phyloP scores from a whole-genome alignment of 441 rosid genomes.

The Manihot esculenta region DNA sequence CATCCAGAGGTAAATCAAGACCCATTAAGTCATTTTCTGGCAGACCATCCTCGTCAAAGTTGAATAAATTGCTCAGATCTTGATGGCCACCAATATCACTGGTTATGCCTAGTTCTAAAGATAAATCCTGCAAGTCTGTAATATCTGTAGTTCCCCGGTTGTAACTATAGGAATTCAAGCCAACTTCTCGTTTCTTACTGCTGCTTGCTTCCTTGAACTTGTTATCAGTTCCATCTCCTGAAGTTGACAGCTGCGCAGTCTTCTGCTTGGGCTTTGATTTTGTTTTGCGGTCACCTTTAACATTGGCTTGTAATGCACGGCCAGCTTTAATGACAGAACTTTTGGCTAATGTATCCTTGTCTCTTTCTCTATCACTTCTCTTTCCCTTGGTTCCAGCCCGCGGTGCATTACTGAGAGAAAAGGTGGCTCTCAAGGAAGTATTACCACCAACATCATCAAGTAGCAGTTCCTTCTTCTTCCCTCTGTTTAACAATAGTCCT shows the following conservation, averaged over 20 bases:
- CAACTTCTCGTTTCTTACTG: constrained; percentile 34
- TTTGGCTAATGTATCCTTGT: constrained; percentile 30
- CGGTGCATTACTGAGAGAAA: constrained; percentile 34
- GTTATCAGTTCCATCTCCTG: constrained; percentile 37
- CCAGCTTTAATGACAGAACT: constrained; percentile 35
- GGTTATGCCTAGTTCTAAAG: constrained; percentile 38
- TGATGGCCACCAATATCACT: constrained; percentile 32
- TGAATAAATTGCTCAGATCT: constrained; percentile 42
- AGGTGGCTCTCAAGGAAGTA: constrained; percentile 38
- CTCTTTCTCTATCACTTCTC: constrained; percentile 61
- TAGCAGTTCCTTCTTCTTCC: constrained; percentile 52
- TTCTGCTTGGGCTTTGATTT: constrained; percentile 61
- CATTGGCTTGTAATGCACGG: constrained; percentile 27
- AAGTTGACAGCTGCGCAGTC: constrained; percentile 40
- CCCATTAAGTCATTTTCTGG: constrained; percentile 47
- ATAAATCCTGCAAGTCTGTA: constrained; percentile 39
- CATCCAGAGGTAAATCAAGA: constrained; percentile 37
- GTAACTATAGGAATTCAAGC: constrained; percentile 19
- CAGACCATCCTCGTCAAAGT: constrained; percentile 52
- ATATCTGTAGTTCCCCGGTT: constrained; percentile 26
- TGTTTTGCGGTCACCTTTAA: constrained; percentile 51
- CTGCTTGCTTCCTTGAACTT: constrained; percentile 26
- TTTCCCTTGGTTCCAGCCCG: constrained; percentile 56
- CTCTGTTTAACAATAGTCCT: constrained; percentile 42
- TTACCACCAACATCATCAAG: constrained; percentile 52